These are phyloP conservation scores for Astragalus glycyphyllos DNA, from an alignment of 306 rosid species.

Conservation along the genomic window DNA sequence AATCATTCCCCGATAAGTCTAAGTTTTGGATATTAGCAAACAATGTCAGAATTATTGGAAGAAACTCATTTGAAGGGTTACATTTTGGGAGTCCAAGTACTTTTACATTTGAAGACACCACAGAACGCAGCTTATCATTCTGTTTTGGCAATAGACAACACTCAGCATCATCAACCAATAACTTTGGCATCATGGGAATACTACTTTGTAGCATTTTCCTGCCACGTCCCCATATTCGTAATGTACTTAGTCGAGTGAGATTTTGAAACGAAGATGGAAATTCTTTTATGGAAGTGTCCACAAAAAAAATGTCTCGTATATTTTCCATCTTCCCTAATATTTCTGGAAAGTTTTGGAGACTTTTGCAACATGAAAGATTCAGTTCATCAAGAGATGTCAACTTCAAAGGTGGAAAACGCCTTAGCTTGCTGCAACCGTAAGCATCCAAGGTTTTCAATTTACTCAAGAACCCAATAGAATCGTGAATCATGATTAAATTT, in stretches of 20 bases:
- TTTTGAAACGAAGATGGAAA: not conserved
- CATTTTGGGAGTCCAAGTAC: not conserved
- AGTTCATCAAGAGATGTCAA: conserved; percentile 15
- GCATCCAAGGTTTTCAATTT: not conserved
- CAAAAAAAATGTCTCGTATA: too few relatives aligned
- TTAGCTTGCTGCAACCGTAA: not conserved
- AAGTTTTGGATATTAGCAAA: not conserved
- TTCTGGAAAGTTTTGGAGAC: not conserved
- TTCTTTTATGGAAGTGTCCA: not conserved
- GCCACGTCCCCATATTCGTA: not conserved
- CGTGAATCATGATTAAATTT: not conserved
- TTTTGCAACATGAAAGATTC: not conserved
- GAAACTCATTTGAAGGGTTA: not conserved
- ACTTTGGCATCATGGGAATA: not conserved
- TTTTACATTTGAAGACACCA: not conserved
- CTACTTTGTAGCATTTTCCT: not conserved
- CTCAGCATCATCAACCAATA: not conserved
- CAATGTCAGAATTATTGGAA: not conserved
- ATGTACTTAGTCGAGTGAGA: not conserved
- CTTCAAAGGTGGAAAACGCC: not conserved
- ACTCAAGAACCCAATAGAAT: not conserved
- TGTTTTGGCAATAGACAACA: not conserved
- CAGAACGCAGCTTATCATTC: not conserved
- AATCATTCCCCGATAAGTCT: not conserved
- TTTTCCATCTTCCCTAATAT: not conserved